These are phyloP conservation scores for Skeletonema marinoi DNA, from an alignment of 108 stramenopile species.

Conservation along the genomic window DNA sequence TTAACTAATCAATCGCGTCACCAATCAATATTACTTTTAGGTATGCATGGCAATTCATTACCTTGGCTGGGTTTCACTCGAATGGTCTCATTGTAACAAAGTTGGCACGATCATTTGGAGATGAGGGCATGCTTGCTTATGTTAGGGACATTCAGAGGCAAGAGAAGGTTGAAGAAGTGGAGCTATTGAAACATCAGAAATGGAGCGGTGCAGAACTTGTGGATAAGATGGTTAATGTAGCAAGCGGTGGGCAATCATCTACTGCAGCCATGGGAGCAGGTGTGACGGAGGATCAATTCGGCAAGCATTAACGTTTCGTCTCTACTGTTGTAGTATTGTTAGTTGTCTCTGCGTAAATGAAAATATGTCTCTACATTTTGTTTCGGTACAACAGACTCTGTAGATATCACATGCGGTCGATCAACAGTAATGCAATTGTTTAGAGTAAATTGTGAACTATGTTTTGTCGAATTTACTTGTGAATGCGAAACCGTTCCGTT, in stretches of 20 bases:
- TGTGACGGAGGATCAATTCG: constrained; percentile 90
- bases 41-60: constrained; percentile 96
- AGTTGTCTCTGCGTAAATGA: too few species aligned
- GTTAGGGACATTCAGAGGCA: constrained; percentile 92
- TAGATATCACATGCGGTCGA: too few species aligned
- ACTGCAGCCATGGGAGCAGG: constrained; percentile 95
- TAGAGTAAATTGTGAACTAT: too few species aligned
- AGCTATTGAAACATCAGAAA: constrained; percentile 92
- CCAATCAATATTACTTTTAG: not conserved
- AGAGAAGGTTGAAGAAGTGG: constrained; percentile 87
- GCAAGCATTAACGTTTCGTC: constrained; percentile 25
- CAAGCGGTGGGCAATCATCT: constrained; percentile 87
- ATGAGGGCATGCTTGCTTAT: constrained; percentile 91
- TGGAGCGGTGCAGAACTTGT: constrained; percentile 97
- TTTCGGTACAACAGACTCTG: too few species aligned
- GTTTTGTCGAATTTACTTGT: too few species aligned
- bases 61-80: constrained; percentile 94
- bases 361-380: too few species aligned
- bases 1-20: not conserved
- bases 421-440: too few species aligned
- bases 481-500: too few species aligned
- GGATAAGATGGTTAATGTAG: constrained; percentile 90
- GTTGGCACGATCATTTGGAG: constrained; percentile 86
- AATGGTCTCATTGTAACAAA: constrained; percentile 91
- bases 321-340: not conserved